Evolutionary conservation across 148 eudicot genomes (phyloP).

Genomic region (Drosera capensis): DNA sequence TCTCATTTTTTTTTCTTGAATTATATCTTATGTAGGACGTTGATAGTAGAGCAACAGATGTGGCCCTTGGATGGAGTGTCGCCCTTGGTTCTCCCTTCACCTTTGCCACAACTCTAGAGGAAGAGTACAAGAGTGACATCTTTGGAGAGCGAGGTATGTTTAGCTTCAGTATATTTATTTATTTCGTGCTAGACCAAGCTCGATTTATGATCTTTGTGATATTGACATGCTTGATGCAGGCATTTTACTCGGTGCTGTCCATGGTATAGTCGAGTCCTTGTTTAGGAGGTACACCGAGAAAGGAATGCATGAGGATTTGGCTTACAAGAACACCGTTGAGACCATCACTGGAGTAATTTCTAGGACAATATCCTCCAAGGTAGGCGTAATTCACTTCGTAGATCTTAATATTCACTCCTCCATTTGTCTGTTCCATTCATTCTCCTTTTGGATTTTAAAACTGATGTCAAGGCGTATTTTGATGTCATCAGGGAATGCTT

Average conservation of each 20-base stretch:
- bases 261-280: constrained; percentile 84
- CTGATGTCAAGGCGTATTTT: too few species aligned
- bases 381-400: constrained; percentile 7
- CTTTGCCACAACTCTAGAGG: constrained; percentile 91
- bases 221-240: constrained; percentile 19
- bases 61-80: constrained; percentile 97
- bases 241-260: constrained; percentile 95
- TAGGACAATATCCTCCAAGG: constrained; percentile 83
- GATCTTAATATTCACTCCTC: not conserved
- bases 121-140: constrained; percentile 95
- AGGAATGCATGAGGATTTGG: constrained; percentile 83
- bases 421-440: not conserved
- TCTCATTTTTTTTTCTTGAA: too few species aligned
- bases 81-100: constrained; percentile 99
- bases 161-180: not conserved
- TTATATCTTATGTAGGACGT: too few species aligned
- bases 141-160: constrained; percentile 88
- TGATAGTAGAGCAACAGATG: constrained; percentile 95
- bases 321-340: constrained; percentile 94
- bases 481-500: constrained; percentile 58
- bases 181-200: not conserved
- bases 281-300: constrained; percentile 85
- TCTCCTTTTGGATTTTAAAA: too few species aligned
- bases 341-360: constrained; percentile 84
- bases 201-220: not conserved